These are phyloP conservation scores for Nannizziopsis barbatae DNA, from an alignment of 2,329 filamentous ascomycete species.

Conservation along the genomic window DNA sequence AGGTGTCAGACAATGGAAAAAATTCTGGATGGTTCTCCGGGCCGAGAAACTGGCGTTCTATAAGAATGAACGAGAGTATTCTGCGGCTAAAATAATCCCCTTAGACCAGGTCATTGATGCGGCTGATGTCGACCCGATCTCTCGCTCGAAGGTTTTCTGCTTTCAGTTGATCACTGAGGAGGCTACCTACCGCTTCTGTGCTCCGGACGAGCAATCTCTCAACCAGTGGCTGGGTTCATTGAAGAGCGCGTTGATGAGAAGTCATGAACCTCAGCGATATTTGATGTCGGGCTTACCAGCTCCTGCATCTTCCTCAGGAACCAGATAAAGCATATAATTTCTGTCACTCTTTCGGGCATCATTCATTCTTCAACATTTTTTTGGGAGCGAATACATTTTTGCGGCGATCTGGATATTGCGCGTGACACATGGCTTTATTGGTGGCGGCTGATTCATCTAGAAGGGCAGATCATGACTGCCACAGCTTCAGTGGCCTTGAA, in stretches of 20 bases:
- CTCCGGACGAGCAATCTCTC: constrained; percentile 68
- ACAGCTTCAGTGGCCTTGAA: too few species aligned
- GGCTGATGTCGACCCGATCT: constrained; percentile 82
- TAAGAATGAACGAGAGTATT: constrained; percentile 85
- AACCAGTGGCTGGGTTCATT: constrained; percentile 79
- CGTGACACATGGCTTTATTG: too few species aligned
- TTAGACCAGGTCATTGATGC: constrained; percentile 73
- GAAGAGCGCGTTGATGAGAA: constrained; percentile 51
- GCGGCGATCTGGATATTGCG: too few species aligned
- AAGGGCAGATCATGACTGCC: too few species aligned
- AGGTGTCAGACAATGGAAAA: constrained; percentile 87
- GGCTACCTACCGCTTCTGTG: constrained; percentile 66
- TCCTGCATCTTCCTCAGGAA: not conserved
- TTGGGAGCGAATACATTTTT: too few species aligned
- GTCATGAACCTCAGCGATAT: constrained; percentile 5
- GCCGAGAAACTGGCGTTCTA: constrained; percentile 78
- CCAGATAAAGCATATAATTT: not conserved
- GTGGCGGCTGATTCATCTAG: too few species aligned
- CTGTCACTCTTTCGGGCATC: not conserved
- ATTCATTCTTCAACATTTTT: too few species aligned
- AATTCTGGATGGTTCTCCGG: constrained; percentile 82
- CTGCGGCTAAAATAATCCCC: constrained; percentile 68
- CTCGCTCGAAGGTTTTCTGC: constrained; percentile 72
- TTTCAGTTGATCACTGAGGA: constrained; percentile 91
- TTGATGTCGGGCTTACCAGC: not conserved